A percentile compares a stretch with the other conserved stretches of the same genome.
Evolutionary conservation across 371 early-diverging fungal species (phyloP).

Genomic region (Thermomucor indicae-seudaticae): DNA sequence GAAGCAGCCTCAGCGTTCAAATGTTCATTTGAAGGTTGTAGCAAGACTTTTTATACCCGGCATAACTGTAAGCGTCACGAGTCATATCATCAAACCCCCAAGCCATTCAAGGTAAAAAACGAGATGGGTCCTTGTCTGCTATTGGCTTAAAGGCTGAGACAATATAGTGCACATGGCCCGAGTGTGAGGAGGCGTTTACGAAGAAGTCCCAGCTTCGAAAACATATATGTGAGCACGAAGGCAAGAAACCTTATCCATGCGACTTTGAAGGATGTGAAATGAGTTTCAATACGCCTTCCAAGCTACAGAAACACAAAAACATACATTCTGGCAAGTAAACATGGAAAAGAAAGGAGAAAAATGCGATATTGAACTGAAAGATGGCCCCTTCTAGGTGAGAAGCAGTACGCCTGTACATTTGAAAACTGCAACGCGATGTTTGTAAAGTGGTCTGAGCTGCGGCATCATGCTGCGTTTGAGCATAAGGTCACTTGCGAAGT

Average conservation of each 20-base stretch:
- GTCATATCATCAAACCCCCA: conserved; percentile 32
- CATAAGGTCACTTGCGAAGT: conserved; percentile 49
- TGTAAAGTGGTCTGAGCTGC: conserved; percentile 58
- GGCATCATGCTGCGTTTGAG: conserved; percentile 43
- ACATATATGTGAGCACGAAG: conserved; percentile 49
- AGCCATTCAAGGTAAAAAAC: conserved; percentile 32
- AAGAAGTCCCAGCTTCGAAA: conserved; percentile 51
- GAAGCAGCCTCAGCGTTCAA: conserved; percentile 27
- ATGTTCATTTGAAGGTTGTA: conserved; percentile 36
- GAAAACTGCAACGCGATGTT: conserved; percentile 42
- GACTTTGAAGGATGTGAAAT: conserved; percentile 23
- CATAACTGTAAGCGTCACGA: conserved; percentile 49
- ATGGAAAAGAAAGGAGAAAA: not conserved
- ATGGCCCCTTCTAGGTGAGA: conserved; percentile 20
- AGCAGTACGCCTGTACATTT: conserved; percentile 52
- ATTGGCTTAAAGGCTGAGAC: not conserved
- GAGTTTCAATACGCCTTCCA: conserved; percentile 34
- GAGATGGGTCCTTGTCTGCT: not conserved
- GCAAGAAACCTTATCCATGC: conserved; percentile 26
- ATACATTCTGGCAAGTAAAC: conserved; percentile 19
- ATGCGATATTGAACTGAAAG: not conserved
- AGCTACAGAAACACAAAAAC: conserved; percentile 40
- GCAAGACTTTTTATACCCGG: conserved; percentile 24
- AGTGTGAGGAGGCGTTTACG: conserved; percentile 46
- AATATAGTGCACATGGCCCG: conserved; percentile 27